phyloP scores from a whole-genome alignment of 192 early-diverging fungal species.

The Coemansia sp. region DNA sequence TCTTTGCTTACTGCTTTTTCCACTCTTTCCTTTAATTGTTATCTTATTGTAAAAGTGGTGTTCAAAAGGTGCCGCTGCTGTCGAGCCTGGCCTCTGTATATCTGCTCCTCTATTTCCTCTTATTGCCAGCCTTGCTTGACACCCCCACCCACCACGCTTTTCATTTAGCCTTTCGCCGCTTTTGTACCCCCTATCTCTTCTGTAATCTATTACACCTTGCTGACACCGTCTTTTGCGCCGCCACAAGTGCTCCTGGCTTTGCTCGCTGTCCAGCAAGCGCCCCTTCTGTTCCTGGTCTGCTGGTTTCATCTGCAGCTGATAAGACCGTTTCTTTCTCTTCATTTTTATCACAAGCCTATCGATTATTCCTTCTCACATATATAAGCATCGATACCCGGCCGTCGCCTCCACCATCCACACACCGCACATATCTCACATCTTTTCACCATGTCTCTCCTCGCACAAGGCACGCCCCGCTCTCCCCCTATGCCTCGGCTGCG shows the following conservation, averaged over 20 bases:
- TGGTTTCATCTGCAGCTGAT: conserved; percentile 4
- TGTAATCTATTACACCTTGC: conserved; percentile 14
- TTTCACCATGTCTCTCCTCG: conserved; percentile 1
- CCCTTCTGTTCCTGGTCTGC: conserved; percentile 1
- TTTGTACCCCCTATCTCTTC: not conserved
- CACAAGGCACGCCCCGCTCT: not conserved
- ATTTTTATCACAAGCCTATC: conserved; percentile 8
- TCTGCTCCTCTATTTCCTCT: not conserved
- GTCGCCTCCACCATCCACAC: not conserved
- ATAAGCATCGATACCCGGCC: not conserved
- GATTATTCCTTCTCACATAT: not conserved
- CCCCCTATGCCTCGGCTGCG: not conserved
- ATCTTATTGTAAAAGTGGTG: not conserved
- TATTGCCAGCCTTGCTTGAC: conserved; percentile 7
- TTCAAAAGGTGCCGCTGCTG: not conserved
- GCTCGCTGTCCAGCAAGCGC: too few relatives aligned
- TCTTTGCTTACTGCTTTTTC: conserved; percentile 5
- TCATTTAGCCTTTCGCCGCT: not conserved
- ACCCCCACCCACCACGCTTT: not conserved
- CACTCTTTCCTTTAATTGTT: not conserved
- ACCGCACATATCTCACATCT: not conserved
- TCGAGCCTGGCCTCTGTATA: conserved; percentile 2
- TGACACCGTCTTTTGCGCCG: conserved; percentile 1
- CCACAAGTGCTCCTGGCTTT: not conserved
- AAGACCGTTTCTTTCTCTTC: conserved; percentile 1